Percentiles rank a stretch among this genome's conserved stretches.
phyloP scores from a whole-genome alignment of 495 filamentous ascomycete genomes.

The Echria macrotheca region DNA sequence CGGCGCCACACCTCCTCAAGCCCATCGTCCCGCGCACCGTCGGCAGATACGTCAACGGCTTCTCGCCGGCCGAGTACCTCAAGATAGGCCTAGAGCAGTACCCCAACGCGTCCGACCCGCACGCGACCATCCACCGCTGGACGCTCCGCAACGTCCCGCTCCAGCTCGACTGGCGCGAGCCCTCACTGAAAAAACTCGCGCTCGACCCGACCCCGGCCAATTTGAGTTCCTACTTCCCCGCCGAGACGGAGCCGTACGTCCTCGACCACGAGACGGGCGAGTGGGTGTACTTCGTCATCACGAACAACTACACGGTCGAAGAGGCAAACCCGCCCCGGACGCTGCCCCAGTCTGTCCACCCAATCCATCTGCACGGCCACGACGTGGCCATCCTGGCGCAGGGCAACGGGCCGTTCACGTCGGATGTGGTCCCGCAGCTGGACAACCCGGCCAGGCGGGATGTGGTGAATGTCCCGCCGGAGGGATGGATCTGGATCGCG shows the following conservation, averaged over 20 bases:
- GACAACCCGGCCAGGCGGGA: neutral
- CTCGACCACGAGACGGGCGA: neutral
- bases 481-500: neutral
- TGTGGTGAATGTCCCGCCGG: neutral
- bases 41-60: conserved; percentile 6
- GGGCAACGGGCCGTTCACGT: neutral
- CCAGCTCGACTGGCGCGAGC: neutral
- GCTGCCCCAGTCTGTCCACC: neutral
- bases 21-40: conserved; percentile 21
- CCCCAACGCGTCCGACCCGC: neutral
- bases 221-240: neutral
- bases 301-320: neutral
- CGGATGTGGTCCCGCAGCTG: neutral
- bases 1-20: conserved; percentile 8
- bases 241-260: neutral
- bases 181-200: neutral
- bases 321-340: neutral
- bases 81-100: neutral
- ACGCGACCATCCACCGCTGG: neutral
- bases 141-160: neutral
- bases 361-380: neutral
- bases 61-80: neutral
- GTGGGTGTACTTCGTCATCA: neutral
- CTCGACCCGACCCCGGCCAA: neutral
- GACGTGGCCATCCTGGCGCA: neutral